Base-by-base conservation (phyloP, 805 yeast genomes). In the Kodamaea kaohsiungensis region DNA sequence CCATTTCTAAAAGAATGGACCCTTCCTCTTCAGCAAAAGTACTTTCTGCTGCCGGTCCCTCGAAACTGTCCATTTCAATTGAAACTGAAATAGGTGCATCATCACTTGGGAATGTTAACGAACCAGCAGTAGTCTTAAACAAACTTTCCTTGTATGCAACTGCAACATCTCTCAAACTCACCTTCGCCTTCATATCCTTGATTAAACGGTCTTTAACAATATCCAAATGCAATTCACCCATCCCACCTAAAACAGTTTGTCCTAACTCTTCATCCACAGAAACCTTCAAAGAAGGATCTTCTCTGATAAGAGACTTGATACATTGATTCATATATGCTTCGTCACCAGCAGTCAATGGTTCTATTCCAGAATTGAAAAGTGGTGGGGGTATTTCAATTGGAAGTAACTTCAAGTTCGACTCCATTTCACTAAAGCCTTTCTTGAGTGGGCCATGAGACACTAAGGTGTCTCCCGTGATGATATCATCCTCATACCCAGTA, bases 211-310 rank as follows among this genome's bases (percentile, higher is more conserved):
- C 95, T 48, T 78, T 79, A 1, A 95, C 88, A 59, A 95, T 91
- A 61, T 95, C 98, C 49, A 95, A 77, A 71, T 95, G 99, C 48
- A 95, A 77, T 65, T 95, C 98, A 42, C 99, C 99, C 98, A 93
- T 93, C 33, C 99, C 99, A 16, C 96, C 86, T 30, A 95, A 70
- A 25, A 92, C 81, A 1, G 92, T 86, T 71, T 95, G 98, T 6
- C 95, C 96, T 53, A 90, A 77, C 61, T 93, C 98, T 55, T 90
- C 92, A 67, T 95, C 89, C 49, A 77, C 80, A 2, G 82, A 70
- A 7, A 90, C 80, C 30, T 83, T 81, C 56, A 95, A 76, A 49
- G 96, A 89, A 2, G 99, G 99, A 64, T 95, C 99, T 65, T 95
- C 98, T 51, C 88, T 78, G n/a, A 89, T 68, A 43, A 95, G 69